A percentile compares a stretch with the other conserved stretches of the same genome.
Evolutionary conservation across 441 rosid genomes (phyloP).

Genomic region (Erodium moschatum): DNA sequence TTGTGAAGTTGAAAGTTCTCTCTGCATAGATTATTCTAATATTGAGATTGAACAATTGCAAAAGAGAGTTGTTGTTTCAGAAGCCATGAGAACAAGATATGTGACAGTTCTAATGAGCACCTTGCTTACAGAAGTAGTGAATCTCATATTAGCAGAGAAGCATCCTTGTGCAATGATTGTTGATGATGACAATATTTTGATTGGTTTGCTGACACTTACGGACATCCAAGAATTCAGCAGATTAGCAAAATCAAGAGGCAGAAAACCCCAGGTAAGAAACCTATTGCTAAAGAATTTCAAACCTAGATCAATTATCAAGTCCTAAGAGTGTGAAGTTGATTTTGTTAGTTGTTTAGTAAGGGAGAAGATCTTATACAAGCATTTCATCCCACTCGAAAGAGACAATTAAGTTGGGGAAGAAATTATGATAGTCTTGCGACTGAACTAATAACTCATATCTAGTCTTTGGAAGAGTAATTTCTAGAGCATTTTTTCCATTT

Average conservation of each 20-base stretch:
- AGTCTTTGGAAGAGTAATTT: background rate
- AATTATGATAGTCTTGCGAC: background rate
- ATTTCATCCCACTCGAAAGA: background rate
- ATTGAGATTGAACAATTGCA: conserved; percentile 32
- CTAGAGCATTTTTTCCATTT: background rate
- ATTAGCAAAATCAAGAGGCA: conserved; percentile 30
- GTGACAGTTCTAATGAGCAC: conserved; percentile 58
- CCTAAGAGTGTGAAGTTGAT: background rate
- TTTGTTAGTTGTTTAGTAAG: background rate
- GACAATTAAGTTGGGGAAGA: background rate
- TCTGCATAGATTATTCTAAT: conserved; percentile 53
- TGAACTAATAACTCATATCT: background rate
- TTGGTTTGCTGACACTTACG: conserved; percentile 59
- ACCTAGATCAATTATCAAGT: background rate
- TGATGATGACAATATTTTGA: conserved; percentile 47
- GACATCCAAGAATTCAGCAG: conserved; percentile 59
- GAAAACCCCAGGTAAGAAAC: conserved; percentile 42
- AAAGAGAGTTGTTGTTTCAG: conserved; percentile 50
- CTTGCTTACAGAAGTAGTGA: conserved; percentile 60
- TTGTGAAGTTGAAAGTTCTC: conserved; percentile 87
- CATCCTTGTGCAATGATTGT: conserved; percentile 76
- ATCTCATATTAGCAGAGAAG: conserved; percentile 76
- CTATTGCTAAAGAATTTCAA: background rate
- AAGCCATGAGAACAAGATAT: conserved; percentile 85
- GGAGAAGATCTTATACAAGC: background rate